Evolutionary conservation across 1,139 yeast species (phyloP).

Genomic region (Meyerozyma carpophila): DNA sequence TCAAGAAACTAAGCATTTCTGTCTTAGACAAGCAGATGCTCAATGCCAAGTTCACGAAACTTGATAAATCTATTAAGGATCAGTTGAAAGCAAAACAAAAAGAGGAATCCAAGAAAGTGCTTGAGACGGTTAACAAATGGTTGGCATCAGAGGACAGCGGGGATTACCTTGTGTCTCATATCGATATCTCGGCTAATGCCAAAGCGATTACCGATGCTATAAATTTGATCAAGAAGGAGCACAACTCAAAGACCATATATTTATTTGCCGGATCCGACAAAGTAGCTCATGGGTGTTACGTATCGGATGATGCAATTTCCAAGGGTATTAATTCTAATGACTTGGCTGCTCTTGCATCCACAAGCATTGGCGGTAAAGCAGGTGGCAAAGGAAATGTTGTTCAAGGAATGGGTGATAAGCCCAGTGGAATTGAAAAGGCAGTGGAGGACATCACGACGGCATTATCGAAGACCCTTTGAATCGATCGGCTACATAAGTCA

Average conservation of each 20-base stretch:
- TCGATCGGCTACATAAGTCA: background rate
- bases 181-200: constrained; percentile 76
- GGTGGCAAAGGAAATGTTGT: constrained; percentile 97
- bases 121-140: constrained; percentile 73
- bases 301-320: constrained; percentile 65
- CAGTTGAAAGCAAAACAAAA: constrained; percentile 83
- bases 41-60: constrained; percentile 65
- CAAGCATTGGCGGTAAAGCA: constrained; percentile 88
- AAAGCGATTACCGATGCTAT: constrained; percentile 94
- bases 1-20: constrained; percentile 79
- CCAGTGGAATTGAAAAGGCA: constrained; percentile 65
- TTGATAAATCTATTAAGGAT: constrained; percentile 85
- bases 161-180: constrained; percentile 57
- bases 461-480: constrained; percentile 51
- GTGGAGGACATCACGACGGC: constrained; percentile 59
- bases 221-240: constrained; percentile 73
- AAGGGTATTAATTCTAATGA: constrained; percentile 75
- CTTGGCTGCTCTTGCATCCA: constrained; percentile 66
- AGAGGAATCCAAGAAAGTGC: constrained; percentile 76
- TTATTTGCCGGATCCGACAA: constrained; percentile 78
- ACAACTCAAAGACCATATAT: constrained; percentile 72
- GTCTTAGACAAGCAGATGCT: constrained; percentile 75
- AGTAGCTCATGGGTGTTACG: constrained; percentile 93
- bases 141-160: constrained; percentile 38
- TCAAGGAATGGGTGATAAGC: constrained; percentile 94